Conservation (phyloP, 768 basidiomycete genomes). For the Rhizopogon sp. region DNA sequence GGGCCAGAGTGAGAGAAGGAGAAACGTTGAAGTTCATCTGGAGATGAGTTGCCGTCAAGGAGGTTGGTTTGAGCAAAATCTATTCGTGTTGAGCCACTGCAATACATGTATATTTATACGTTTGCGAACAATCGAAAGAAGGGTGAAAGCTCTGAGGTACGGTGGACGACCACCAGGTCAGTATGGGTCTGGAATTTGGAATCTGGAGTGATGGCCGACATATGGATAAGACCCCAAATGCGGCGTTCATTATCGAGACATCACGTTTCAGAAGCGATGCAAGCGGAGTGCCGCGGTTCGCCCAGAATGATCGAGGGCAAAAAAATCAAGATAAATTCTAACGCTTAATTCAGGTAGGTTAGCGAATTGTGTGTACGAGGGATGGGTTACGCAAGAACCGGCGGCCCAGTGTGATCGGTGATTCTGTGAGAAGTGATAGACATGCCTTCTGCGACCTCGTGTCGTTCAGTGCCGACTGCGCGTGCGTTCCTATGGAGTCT, state of each 20-base stretch:
- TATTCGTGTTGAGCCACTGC: background rate
- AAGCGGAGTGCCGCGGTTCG: background rate
- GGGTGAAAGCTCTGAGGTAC: background rate
- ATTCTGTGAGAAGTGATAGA: background rate
- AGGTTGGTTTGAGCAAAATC: background rate
- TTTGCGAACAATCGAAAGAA: background rate
- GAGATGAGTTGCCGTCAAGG: background rate
- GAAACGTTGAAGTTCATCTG: slow-evolving; percentile 21
- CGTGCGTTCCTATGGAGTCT: background rate
- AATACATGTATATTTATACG: background rate
- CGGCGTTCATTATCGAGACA: background rate
- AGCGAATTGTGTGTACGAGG: background rate
- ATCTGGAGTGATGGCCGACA: background rate
- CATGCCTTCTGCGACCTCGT: background rate
- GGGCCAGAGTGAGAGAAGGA: slow-evolving; percentile 29
- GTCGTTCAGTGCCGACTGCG: background rate
- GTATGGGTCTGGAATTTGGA: background rate
- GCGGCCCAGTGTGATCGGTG: background rate
- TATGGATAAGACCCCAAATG: background rate
- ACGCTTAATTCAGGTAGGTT: slow-evolving; percentile 1
- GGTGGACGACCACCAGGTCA: background rate
- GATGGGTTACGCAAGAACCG: background rate
- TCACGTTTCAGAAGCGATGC: background rate
- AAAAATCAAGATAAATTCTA: background rate
- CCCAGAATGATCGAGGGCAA: background rate